Base-by-base conservation (phyloP, 139 green algal species). In the Coelastrella sp. region DNA sequence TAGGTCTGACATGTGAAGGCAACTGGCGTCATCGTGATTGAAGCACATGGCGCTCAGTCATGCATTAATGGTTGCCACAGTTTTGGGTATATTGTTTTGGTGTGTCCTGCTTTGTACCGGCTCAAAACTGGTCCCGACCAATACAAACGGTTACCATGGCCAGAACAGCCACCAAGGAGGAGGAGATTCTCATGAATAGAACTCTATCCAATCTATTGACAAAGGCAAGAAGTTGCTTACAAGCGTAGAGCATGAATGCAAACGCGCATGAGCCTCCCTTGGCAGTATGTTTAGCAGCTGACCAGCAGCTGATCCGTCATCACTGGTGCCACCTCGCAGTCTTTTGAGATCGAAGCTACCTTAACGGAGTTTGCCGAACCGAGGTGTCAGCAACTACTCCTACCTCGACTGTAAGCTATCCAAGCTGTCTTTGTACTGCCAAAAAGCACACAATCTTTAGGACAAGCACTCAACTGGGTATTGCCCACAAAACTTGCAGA, bases 261-360 rank as follows among this genome's bases (percentile, higher is more conserved):
- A n/a, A n/a, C n/a, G n/a, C n/a, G n/a, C n/a, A n/a, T n/a, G n/a
- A n/a, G n/a, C n/a, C n/a, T n/a, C n/a, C n/a, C n/a, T n/a, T n/a
- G n/a, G n/a, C n/a, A n/a, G n/a, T n/a, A n/a, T n/a, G n/a, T n/a
- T n/a, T n/a, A n/a, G n/a, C n/a, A n/a, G n/a, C n/a, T 30, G 21
- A 23, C 57, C 13, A 40, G 27, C 38, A 41, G 62, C 62, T 71
- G 62, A 71, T 74, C 35, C n/a, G 32, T 35, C 5, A 17, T 35
- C 4, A 13, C 27, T 74, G 66, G 5, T 17, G 8, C 30, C 30
- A 41, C 30, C 21, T 17, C 45, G 79, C 81, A 86, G 81, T 21
- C 81, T 7, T 86, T 75, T 27, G 81, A 86, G 51, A 62, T 86
- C 1, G 81, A 86, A 32, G 68, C 76, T 3, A 74, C 48, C 17